A percentile compares a stretch with the other conserved stretches of the same genome.
phyloP scores from a whole-genome alignment of 2,329 filamentous ascomycete species.

The Botryotinia narcissicola region DNA sequence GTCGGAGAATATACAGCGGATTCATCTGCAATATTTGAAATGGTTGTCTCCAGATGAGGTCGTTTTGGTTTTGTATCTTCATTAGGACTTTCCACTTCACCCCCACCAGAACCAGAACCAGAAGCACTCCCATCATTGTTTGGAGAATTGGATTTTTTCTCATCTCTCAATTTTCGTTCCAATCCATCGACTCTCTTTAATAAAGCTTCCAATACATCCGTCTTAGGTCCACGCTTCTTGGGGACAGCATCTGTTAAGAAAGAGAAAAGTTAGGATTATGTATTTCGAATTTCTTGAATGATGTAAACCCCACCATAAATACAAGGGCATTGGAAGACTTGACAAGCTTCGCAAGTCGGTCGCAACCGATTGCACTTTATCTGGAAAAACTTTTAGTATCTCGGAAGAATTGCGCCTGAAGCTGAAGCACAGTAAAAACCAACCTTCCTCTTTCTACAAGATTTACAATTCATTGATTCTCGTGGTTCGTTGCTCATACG shows the following conservation, averaged over 20 bases:
- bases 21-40: conserved; percentile 39
- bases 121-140: conserved; percentile 26
- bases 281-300: neutral
- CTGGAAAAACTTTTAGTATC: conserved; percentile 46
- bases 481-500: conserved; percentile 56
- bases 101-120: conserved; percentile 21
- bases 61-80: conserved; percentile 42
- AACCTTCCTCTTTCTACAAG: conserved; percentile 89
- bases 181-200: conserved; percentile 82
- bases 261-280: conserved; percentile 20
- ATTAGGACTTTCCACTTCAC: conserved; percentile 29
- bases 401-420: conserved; percentile 27
- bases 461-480: conserved; percentile 95
- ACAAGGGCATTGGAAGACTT: conserved; percentile 84
- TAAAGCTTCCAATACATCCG: conserved; percentile 80
- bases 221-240: conserved; percentile 87
- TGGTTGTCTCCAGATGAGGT: conserved; percentile 40
- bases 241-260: conserved; percentile 69
- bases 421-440: conserved; percentile 25
- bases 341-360: conserved; percentile 83
- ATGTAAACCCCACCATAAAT: conserved; percentile 70
- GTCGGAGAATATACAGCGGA: conserved; percentile 46
- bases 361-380: conserved; percentile 89
- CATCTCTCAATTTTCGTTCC: conserved; percentile 74
- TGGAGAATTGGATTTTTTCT: conserved; percentile 47